Base-by-base conservation (phyloP, 106 monocot species). In the Apostasia shenzhenica region DNA sequence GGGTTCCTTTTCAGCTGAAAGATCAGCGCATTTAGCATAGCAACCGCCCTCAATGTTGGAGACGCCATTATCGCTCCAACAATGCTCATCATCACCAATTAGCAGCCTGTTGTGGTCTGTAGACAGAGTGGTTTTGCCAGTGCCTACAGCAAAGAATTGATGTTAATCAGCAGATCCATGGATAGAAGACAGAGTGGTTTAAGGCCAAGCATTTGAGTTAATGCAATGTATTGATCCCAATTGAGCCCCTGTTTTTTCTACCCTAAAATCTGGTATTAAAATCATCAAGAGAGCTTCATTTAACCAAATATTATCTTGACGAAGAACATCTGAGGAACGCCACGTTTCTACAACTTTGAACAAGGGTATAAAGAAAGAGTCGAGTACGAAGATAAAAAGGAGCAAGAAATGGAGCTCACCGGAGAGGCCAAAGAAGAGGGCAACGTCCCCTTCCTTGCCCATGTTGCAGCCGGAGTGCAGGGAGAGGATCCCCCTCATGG, bases 1-100 rank as follows among this genome's bases (percentile, higher is more conserved):
- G 68, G 94, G 94, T 47, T 94, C 94, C 73, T 91, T 94, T 72
- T 91, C 94, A 55, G 45, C 67, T 4, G 85, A 81, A 13, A 94
- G 69, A 66, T 94, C 91, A 7, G 91, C 69, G 65, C 94, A 94
- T 58, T 94, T 94, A 2, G 94, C 94, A 65, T 99, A 99, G 66
- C 97, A 99, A 53, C 97, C 97, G 6, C 97, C 97, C 77, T 99
- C 97, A 12, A 99, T 94, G 62, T 94, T 94, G 47, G 94, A 94
- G 40, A 94, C 85, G 13, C 94, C 94, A 66, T 77, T 91, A 10
- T 94, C 94, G 45, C 91, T 84, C 94, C 94, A 94, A 41, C 94
- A 94, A 63, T 94, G 94, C 70, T 94, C 94, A 42, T 94, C 94
- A 57, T 94, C 94, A 10, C 94, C 94, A 48, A 94, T 88, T 9